Conservation (phyloP, 305 asterid genomes). For the Plantago rigida region DNA sequence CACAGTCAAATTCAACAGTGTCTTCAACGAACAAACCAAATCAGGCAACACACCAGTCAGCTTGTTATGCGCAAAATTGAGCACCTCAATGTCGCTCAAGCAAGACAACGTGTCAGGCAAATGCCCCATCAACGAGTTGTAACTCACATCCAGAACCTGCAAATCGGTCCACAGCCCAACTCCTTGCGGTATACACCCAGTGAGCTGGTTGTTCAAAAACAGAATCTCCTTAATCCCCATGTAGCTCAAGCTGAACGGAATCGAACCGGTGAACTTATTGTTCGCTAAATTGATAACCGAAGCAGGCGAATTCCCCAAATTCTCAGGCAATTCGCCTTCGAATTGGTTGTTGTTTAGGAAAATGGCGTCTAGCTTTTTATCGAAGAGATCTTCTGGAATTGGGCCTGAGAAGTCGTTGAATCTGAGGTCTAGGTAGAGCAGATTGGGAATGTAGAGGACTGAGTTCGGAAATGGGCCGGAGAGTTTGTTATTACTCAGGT, state of each 20-base stretch:
- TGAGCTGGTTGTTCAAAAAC: slow-evolving; percentile 62
- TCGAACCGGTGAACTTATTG: slow-evolving; percentile 52
- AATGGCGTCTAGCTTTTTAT: slow-evolving; percentile 64
- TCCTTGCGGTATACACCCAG: slow-evolving; percentile 79
- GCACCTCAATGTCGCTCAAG: slow-evolving; percentile 47
- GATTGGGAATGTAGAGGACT: slow-evolving; percentile 42
- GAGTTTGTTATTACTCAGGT: slow-evolving; percentile 75
- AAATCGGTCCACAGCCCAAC: slow-evolving; percentile 68
- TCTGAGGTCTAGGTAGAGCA: slow-evolving; percentile 65
- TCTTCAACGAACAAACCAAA: slow-evolving; percentile 50
- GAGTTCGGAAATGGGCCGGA: slow-evolving; percentile 59
- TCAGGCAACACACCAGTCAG: slow-evolving; percentile 66
- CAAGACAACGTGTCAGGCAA: slow-evolving; percentile 68
- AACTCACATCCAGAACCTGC: slow-evolving; percentile 63
- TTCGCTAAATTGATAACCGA: slow-evolving; percentile 66
- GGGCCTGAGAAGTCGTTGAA: slow-evolving; percentile 66
- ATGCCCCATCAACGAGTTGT: slow-evolving; percentile 58
- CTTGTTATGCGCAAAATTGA: slow-evolving; percentile 58
- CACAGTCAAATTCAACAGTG: slow-evolving; percentile 45
- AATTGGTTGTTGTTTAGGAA: slow-evolving; percentile 71
- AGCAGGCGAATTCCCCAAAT: slow-evolving; percentile 67
- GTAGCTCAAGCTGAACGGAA: slow-evolving; percentile 62
- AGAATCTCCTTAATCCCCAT: slow-evolving; percentile 65
- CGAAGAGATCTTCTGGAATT: slow-evolving; percentile 58
- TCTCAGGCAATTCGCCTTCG: slow-evolving; percentile 51